Evolutionary conservation across 2,329 filamentous ascomycete species (phyloP).

Genomic region (Fusarium sp.): DNA sequence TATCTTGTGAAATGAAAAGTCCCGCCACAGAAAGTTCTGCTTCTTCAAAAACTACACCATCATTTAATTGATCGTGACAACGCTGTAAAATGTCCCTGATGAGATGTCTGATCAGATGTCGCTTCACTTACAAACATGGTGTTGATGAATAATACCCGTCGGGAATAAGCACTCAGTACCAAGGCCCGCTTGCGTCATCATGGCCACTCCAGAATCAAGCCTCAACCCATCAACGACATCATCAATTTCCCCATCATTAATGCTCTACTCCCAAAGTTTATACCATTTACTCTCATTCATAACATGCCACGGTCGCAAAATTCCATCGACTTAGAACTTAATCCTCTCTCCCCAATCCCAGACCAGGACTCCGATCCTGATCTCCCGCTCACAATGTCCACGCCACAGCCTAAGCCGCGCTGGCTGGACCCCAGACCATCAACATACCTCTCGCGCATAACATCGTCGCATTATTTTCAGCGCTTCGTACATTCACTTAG

Average conservation of each 20-base stretch:
- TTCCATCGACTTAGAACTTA: slow-evolving; percentile 27
- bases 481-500: slow-evolving; percentile 19
- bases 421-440: slow-evolving; percentile 39
- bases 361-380: slow-evolving; percentile 25
- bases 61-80: too few relatives aligned
- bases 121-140: neutral
- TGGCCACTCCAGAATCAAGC: slow-evolving; percentile 11
- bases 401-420: slow-evolving; percentile 32
- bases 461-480: slow-evolving; percentile 19
- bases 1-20: too few relatives aligned
- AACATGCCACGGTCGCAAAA: slow-evolving; percentile 18
- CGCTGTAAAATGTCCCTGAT: too few relatives aligned
- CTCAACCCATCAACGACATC: slow-evolving; percentile 5
- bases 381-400: slow-evolving; percentile 32
- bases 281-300: neutral
- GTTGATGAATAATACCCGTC: neutral
- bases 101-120: neutral
- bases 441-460: slow-evolving; percentile 18
- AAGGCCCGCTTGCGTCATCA: slow-evolving; percentile 22
- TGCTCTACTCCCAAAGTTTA: neutral
- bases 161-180: neutral
- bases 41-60: neutral
- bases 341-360: slow-evolving; percentile 14
- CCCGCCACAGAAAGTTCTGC: too few relatives aligned
- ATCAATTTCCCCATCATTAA: neutral